A percentile compares a stretch with the other conserved stretches of the same genome.
Evolutionary conservation across 352 stramenopile genomes (phyloP).

Genomic region (Phytophthora litchii): DNA sequence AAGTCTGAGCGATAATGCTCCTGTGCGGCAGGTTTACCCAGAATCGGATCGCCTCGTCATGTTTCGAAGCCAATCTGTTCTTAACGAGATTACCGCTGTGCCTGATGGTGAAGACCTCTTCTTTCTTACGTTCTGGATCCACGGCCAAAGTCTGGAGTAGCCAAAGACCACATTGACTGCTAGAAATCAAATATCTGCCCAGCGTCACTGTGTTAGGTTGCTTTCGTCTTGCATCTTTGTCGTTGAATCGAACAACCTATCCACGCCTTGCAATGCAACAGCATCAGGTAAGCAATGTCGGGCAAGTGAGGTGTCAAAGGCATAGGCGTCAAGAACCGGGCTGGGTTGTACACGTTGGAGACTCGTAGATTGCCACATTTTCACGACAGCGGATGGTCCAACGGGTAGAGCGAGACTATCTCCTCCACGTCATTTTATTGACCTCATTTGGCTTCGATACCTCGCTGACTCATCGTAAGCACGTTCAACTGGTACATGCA

Average conservation of each 20-base stretch:
- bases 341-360: no score
- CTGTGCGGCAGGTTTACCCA: slow-evolving; percentile 39
- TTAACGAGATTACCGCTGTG: slow-evolving; percentile 69
- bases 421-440: slow-evolving; percentile 5
- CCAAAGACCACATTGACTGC: neutral
- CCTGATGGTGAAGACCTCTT: slow-evolving; percentile 42
- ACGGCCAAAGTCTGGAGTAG: slow-evolving; percentile 58
- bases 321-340: no score
- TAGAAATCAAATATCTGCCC: neutral
- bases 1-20: slow-evolving; percentile 30
- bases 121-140: slow-evolving; percentile 85
- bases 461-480: neutral
- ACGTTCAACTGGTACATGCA: slow-evolving; percentile 4
- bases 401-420: no score
- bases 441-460: slow-evolving; percentile 1
- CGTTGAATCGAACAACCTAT: no score
- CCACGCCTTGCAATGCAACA: no score
- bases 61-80: slow-evolving; percentile 70
- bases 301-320: no score
- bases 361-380: no score
- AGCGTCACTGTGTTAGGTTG: no score
- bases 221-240: no score
- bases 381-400: no score
- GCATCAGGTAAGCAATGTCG: no score
- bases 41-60: slow-evolving; percentile 63